phyloP scores from a whole-genome alignment of 768 basidiomycete genomes.

The Leccinum barrowsii region DNA sequence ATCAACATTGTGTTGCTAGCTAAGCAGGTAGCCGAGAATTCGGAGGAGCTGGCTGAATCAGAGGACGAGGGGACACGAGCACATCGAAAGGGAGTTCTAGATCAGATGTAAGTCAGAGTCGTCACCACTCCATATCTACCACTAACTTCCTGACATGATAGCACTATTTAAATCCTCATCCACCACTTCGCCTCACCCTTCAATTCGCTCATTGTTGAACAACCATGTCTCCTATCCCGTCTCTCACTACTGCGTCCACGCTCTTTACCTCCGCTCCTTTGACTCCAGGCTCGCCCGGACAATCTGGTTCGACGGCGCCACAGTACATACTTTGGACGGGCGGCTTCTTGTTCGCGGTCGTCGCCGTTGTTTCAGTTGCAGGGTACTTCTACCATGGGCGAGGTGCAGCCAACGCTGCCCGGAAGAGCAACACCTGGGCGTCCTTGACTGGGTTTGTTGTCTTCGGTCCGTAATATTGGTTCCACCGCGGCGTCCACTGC shows the following conservation, averaged over 20 bases:
- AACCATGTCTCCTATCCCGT: constrained; percentile 18
- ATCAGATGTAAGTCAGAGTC: too few species aligned
- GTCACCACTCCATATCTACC: too few species aligned
- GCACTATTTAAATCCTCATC: constrained; percentile 1
- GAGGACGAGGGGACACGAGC: too few species aligned
- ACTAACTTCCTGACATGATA: neutral
- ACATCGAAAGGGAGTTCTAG: too few species aligned
- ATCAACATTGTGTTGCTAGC: too few species aligned
- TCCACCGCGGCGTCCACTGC: neutral
- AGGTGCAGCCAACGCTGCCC: neutral
- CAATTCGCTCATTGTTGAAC: constrained; percentile 1
- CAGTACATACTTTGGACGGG: constrained; percentile 10
- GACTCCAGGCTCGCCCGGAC: neutral
- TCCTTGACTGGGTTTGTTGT: constrained; percentile 3
- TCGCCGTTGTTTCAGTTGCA: constrained; percentile 11
- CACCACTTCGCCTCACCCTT: neutral
- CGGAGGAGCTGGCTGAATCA: too few species aligned
- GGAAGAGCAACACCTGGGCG: constrained; percentile 3
- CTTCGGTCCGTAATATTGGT: constrained; percentile 4
- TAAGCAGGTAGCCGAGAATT: too few species aligned
- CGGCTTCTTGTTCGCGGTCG: constrained; percentile 12
- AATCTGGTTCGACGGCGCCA: too few species aligned
- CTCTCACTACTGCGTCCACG: neutral
- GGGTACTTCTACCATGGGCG: constrained; percentile 17
- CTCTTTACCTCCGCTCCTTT: neutral